Evolutionary conservation across 2,329 filamentous ascomycete species (phyloP), one percentile per base, ranked within the genome.

Genomic region (Sporothrix variecibatus): DNA sequence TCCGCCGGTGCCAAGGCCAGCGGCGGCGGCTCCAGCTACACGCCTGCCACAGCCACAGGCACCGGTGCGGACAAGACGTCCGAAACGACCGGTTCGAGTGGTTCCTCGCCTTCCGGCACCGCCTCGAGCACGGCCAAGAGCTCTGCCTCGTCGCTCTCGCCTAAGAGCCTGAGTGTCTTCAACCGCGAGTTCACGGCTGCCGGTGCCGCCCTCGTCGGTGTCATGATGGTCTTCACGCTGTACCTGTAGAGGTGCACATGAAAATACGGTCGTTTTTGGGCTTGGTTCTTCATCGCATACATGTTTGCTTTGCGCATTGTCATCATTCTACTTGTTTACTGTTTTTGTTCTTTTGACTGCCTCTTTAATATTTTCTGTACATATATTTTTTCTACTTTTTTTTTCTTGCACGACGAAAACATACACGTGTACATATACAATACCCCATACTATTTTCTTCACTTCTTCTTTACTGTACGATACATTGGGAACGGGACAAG

Each of bases 141-240:
- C 40, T 74, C 72, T 4, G 77, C 81, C 51, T 82, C 83, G 12
- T 34, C 60, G 23, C 46, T 65, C 46, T 58, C 64, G 6, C 53
- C 62, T 28, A 80, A 82, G 72, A 85, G 84, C 74, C 82, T 83
- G 15, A 86, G 84, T 5, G 82, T 83, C 49, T 83, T 83, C 20
- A 84, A 82, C 73, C 85, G 83, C 78, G 84, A 87, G 76, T 82
- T 87, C 70, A 83, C 85, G 3, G 85, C 85, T 20, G 87, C 87
- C 84, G 82, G 83, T 34, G 82, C 83, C n/a, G 86, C 82, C 3
- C 79, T 88, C 9, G 83, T 85, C 1, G 83, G 81, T 46, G 85
- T 88, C n/a, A 86, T 87, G 85, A 80, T 88, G 75, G 81, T 86
- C 56, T 87, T 88, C 75, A 83, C 86, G 46, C 82, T 86, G 75